These are phyloP conservation scores for Nitzschia sp. DNA, from an alignment of 108 stramenopile species.

Conservation along the genomic window DNA sequence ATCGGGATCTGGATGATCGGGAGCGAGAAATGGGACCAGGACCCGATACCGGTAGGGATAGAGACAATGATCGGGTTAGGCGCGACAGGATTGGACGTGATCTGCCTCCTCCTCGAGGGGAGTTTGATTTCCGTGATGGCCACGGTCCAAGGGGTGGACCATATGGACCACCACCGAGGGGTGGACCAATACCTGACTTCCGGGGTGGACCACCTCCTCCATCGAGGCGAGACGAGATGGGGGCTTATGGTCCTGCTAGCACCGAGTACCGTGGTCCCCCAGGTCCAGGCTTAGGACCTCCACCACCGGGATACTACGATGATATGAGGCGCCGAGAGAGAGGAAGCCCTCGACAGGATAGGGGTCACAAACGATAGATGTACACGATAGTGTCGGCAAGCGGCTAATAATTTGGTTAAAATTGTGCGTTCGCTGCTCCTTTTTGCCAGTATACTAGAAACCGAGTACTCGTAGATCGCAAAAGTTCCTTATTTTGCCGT, in stretches of 20 bases:
- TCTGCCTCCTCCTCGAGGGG: constrained; percentile 1
- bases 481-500: constrained; percentile 7
- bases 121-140: background rate
- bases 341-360: constrained; percentile 12
- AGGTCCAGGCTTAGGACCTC: background rate
- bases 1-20: constrained; percentile 1
- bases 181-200: constrained; percentile 1
- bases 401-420: too few species aligned
- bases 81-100: constrained; percentile 6
- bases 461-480: too few species aligned
- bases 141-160: background rate
- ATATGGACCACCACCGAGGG: background rate
- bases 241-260: constrained; percentile 14
- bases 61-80: constrained; percentile 25
- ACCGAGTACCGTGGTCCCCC: constrained; percentile 12
- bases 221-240: background rate
- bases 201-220: constrained; percentile 3
- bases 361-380: constrained; percentile 9
- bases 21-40: constrained; percentile 12
- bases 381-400: too few species aligned
- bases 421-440: too few species aligned
- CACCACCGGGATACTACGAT: constrained; percentile 7
- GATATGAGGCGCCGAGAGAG: background rate
- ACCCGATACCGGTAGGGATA: constrained; percentile 15
- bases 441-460: too few species aligned